phyloP scores from a whole-genome alignment of 768 basidiomycete genomes.

The Boletus bicolor region DNA sequence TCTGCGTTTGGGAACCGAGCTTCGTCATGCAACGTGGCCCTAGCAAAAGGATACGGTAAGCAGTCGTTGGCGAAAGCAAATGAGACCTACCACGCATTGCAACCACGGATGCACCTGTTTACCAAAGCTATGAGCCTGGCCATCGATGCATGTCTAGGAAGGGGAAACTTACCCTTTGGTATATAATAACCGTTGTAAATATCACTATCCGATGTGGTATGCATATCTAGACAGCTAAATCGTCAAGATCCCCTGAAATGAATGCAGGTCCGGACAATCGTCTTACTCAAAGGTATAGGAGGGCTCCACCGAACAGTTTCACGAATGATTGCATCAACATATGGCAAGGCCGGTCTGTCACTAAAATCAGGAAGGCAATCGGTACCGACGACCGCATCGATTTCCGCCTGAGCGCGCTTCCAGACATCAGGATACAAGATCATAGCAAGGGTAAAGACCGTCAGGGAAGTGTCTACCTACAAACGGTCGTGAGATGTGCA shows the following conservation, averaged over 20 bases:
- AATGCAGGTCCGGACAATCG: no score
- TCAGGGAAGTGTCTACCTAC: not conserved
- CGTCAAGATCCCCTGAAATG: not conserved
- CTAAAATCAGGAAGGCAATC: constrained; percentile 1
- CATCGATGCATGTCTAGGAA: not conserved
- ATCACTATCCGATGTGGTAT: constrained; percentile 20
- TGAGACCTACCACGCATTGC: constrained; percentile 6
- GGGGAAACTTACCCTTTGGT: constrained; percentile 28
- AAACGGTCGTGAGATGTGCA: no score
- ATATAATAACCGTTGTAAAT: constrained; percentile 27
- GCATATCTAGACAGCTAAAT: constrained; percentile 12
- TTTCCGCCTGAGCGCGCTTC: constrained; percentile 6
- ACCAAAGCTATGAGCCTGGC: not conserved
- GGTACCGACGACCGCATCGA: not conserved
- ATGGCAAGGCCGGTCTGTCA: constrained; percentile 4
- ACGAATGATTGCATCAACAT: constrained; percentile 7
- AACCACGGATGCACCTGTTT: constrained; percentile 8
- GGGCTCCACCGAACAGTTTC: constrained; percentile 4
- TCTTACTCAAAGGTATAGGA: not conserved
- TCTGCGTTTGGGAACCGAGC: constrained; percentile 8
- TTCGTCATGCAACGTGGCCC: constrained; percentile 12
- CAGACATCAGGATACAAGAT: not conserved
- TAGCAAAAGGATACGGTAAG: not conserved
- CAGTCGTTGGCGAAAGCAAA: not conserved
- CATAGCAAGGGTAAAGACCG: constrained; percentile 10